phyloP scores from a whole-genome alignment of 768 basidiomycete genomes.

The Paxillus involutus region DNA sequence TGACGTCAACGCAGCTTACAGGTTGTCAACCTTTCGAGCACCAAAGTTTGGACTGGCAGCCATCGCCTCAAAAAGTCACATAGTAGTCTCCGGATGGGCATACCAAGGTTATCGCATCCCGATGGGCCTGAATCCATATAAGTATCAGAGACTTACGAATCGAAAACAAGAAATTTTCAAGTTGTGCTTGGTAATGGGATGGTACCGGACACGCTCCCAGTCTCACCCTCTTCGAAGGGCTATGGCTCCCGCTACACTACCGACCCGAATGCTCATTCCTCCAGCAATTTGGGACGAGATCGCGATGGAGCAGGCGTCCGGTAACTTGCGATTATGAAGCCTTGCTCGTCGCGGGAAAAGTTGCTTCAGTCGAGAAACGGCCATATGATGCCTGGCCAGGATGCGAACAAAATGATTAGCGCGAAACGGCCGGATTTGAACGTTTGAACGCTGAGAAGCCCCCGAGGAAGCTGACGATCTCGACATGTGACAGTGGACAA shows the following conservation, averaged over 20 bases:
- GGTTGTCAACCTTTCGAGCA: background rate
- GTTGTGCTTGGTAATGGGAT: background rate
- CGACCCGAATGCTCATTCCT: no score
- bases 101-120: background rate
- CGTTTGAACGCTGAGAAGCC: background rate
- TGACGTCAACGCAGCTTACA: constrained; percentile 8
- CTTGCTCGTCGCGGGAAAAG: no score
- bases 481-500: constrained; percentile 16
- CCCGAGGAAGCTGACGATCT: constrained; percentile 26
- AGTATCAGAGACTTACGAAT: constrained; percentile 18
- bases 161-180: constrained; percentile 4
- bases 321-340: no score
- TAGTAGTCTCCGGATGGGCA: constrained; percentile 10
- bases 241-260: no score
- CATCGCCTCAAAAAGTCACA: constrained; percentile 13
- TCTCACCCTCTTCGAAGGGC: no score
- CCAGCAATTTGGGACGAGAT: no score
- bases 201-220: no score
- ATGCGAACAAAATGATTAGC: background rate
- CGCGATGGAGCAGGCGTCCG: no score
- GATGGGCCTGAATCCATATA: constrained; percentile 7
- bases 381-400: background rate
- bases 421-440: constrained; percentile 4
- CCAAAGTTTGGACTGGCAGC: background rate
- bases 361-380: constrained; percentile 1